Percentiles rank a stretch among this genome's conserved stretches.
phyloP scores from a whole-genome alignment of 805 yeast genomes.

The Metschnikowia peoriensis region DNA sequence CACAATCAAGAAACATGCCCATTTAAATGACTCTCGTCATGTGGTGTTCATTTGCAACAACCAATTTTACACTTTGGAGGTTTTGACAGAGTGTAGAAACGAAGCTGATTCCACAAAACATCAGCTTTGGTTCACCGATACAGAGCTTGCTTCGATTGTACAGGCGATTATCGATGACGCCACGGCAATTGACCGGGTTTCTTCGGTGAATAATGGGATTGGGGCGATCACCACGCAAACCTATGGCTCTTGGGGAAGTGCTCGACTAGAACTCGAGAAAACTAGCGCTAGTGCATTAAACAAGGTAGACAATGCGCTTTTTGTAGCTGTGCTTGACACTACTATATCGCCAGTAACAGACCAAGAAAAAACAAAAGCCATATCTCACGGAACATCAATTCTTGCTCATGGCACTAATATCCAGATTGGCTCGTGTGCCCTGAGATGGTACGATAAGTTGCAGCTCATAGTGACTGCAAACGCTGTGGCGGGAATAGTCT shows the following conservation, averaged over 20 bases:
- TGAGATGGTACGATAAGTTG: constrained; percentile 59
- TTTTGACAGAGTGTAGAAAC: constrained; percentile 33
- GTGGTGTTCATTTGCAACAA: constrained; percentile 50
- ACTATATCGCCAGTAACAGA: constrained; percentile 44
- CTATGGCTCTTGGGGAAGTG: constrained; percentile 47
- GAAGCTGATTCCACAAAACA: constrained; percentile 25
- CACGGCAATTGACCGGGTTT: constrained; percentile 30
- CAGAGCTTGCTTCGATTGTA: constrained; percentile 46
- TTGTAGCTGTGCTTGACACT: constrained; percentile 50
- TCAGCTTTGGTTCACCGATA: constrained; percentile 52
- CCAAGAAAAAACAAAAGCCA: constrained; percentile 47
- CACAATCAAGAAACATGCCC: constrained; percentile 32
- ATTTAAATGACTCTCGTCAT: constrained; percentile 43
- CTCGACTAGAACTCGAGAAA: constrained; percentile 40
- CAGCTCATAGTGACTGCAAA: constrained; percentile 53
- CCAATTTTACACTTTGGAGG: constrained; percentile 51
- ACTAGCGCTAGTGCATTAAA: constrained; percentile 37
- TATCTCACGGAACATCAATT: constrained; percentile 51
- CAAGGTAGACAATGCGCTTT: constrained; percentile 48
- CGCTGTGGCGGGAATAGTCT: constrained; percentile 57
- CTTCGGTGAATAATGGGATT: constrained; percentile 44
- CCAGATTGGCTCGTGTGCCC: constrained; percentile 57
- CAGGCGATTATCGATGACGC: constrained; percentile 44
- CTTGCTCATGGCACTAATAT: constrained; percentile 43
- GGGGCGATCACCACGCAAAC: constrained; percentile 57